Evolutionary conservation across 2,329 filamentous ascomycete species (phyloP).

Genomic region (Neopestalotiopsis clavispora): DNA sequence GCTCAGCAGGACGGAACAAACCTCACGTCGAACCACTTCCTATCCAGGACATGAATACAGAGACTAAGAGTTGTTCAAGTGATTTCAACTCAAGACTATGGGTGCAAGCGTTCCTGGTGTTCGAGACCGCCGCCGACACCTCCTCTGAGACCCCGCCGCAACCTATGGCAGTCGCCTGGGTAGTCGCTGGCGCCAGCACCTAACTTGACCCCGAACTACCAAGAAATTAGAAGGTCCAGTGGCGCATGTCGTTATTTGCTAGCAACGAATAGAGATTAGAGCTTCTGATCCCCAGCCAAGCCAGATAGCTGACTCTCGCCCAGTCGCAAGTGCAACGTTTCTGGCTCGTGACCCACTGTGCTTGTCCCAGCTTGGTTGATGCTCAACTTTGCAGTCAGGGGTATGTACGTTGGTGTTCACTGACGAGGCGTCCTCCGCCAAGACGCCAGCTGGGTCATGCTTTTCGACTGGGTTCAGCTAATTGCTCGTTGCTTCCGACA

Average conservation of each 20-base stretch:
- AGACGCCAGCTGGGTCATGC: background rate
- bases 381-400: too few relatives aligned
- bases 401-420: background rate
- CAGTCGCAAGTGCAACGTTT: background rate
- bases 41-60: background rate
- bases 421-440: background rate
- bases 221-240: background rate
- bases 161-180: background rate
- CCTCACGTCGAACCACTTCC: background rate
- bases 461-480: background rate
- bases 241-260: background rate
- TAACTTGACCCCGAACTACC: background rate
- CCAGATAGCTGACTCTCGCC: background rate
- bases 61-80: background rate
- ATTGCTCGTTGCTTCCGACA: background rate
- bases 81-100: background rate
- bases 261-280: background rate
- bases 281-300: background rate
- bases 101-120: background rate
- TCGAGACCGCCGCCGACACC: background rate
- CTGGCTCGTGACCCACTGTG: constrained; percentile 1
- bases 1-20: background rate
- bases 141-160: background rate
- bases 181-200: background rate
- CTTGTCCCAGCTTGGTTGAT: background rate